Conservation (phyloP, 2,329 filamentous ascomycete genomes). For the Epichloe uncinata region DNA sequence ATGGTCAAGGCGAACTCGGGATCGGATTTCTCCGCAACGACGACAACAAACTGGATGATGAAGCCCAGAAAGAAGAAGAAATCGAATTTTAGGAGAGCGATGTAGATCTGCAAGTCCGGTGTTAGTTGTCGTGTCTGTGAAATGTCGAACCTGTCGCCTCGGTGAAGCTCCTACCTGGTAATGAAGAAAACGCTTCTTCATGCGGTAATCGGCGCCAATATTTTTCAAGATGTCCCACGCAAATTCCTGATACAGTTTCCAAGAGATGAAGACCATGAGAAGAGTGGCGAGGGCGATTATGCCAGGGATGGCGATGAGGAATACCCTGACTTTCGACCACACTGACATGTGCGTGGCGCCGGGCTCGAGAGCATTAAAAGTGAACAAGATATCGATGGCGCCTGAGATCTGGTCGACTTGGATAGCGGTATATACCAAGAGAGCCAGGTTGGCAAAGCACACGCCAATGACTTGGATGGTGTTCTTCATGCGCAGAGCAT, state of each 20-base stretch:
- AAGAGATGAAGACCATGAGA: slow-evolving; percentile 63
- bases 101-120: slow-evolving; percentile 61
- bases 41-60: slow-evolving; percentile 93
- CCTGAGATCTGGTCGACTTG: slow-evolving; percentile 82
- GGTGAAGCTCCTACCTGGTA: slow-evolving; percentile 59
- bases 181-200: slow-evolving; percentile 92
- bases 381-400: slow-evolving; percentile 46
- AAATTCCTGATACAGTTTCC: slow-evolving; percentile 97
- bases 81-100: slow-evolving; percentile 94
- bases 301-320: slow-evolving; percentile 72
- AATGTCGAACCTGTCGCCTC: background rate
- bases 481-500: slow-evolving; percentile 88
- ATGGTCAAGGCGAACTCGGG: slow-evolving; percentile 78
- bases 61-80: slow-evolving; percentile 99
- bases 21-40: slow-evolving; percentile 57
- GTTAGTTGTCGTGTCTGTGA: background rate
- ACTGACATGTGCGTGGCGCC: slow-evolving; percentile 29
- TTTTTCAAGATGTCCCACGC: slow-evolving; percentile 99
- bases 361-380: slow-evolving; percentile 29
- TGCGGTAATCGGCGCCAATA: slow-evolving; percentile 89
- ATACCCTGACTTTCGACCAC: slow-evolving; percentile 59
- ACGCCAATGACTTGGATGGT: slow-evolving; percentile 97
- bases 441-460: slow-evolving; percentile 80
- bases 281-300: slow-evolving; percentile 68
- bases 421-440: slow-evolving; percentile 85